These are phyloP conservation scores for Globisporangium mamillatum DNA, from an alignment of 352 stramenopile species.

Conservation along the genomic window DNA sequence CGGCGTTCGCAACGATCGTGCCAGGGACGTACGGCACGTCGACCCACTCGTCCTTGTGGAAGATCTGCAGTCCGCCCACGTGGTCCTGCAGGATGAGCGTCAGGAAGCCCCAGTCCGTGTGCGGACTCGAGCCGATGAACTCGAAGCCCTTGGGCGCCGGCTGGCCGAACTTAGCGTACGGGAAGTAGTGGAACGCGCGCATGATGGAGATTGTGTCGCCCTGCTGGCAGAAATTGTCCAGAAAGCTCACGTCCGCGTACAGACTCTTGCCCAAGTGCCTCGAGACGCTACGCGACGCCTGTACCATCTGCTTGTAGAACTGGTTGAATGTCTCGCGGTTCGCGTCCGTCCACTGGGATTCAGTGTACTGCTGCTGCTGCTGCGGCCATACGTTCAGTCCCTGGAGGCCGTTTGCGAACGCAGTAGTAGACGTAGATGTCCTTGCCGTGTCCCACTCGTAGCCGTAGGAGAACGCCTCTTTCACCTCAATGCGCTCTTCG, in stretches of 20 bases:
- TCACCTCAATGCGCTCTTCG: conserved; percentile 74
- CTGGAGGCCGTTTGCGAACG: conserved; percentile 61
- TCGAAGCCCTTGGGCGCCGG: conserved; percentile 47
- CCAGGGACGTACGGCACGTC: conserved; percentile 71
- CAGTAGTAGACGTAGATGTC: neutral
- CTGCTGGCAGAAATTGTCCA: conserved; percentile 56
- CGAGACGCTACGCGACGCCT: conserved; percentile 49
- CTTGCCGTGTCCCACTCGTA: conserved; percentile 53
- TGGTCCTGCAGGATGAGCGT: conserved; percentile 82
- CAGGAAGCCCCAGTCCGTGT: conserved; percentile 85
- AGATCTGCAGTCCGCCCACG: conserved; percentile 68
- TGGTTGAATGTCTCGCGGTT: conserved; percentile 47
- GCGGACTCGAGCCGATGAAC: conserved; percentile 79
- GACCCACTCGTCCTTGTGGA: conserved; percentile 66
- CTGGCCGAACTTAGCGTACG: conserved; percentile 53
- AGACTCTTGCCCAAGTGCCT: conserved; percentile 46
- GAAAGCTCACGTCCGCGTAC: conserved; percentile 45
- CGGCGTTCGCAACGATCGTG: conserved; percentile 73
- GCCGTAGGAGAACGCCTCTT: conserved; percentile 82
- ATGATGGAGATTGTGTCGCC: conserved; percentile 85
- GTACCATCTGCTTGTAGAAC: conserved; percentile 59
- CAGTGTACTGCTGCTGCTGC: conserved; percentile 22
- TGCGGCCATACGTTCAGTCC: conserved; percentile 68
- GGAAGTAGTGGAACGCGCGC: conserved; percentile 85
- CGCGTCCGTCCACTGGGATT: neutral